These are phyloP conservation scores for Drechslera avenae DNA, from an alignment of 2,329 filamentous ascomycete genomes.

Conservation along the genomic window DNA sequence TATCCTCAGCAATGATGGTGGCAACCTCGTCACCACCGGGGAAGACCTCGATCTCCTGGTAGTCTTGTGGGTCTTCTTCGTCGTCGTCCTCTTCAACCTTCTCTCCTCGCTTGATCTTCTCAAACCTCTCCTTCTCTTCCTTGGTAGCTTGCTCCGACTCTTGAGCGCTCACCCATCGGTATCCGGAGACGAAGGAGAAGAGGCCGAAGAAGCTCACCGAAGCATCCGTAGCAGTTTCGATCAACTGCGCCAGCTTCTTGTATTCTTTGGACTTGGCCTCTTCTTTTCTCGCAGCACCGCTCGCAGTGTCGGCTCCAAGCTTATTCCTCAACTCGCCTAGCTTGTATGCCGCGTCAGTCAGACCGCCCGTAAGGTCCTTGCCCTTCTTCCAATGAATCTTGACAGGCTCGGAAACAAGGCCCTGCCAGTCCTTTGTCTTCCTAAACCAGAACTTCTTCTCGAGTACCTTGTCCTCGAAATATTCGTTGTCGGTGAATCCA, in stretches of 20 bases:
- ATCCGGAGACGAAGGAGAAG: conserved; percentile 73
- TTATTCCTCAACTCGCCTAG: conserved; percentile 67
- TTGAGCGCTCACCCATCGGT: conserved; percentile 72
- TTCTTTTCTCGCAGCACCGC: conserved; percentile 55
- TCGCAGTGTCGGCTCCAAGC: conserved; percentile 29
- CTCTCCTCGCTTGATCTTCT: conserved; percentile 49
- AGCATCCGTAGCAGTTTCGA: conserved; percentile 64
- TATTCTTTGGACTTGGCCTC: conserved; percentile 62
- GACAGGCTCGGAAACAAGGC: conserved; percentile 86
- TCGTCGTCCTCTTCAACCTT: conserved; percentile 48
- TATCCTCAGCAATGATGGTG: conserved; percentile 78
- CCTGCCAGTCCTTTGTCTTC: conserved; percentile 69
- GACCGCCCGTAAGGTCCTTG: conserved; percentile 81
- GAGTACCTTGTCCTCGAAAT: conserved; percentile 76
- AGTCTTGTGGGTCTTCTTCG: conserved; percentile 67
- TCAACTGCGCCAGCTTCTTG: conserved; percentile 59
- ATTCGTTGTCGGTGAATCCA: conserved; percentile 79
- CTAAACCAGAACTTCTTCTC: conserved; percentile 95
- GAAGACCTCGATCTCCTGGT: conserved; percentile 80
- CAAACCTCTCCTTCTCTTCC: conserved; percentile 65
- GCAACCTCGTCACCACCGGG: conserved; percentile 85
- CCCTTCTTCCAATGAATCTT: conserved; percentile 76
- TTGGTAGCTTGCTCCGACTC: conserved; percentile 68
- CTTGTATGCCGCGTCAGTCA: conserved; percentile 74
- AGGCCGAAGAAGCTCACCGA: conserved; percentile 84